A percentile compares a stretch with the other conserved stretches of the same genome.
phyloP scores from a whole-genome alignment of 2,329 filamentous ascomycete species.

The Hypocreales sp. region DNA sequence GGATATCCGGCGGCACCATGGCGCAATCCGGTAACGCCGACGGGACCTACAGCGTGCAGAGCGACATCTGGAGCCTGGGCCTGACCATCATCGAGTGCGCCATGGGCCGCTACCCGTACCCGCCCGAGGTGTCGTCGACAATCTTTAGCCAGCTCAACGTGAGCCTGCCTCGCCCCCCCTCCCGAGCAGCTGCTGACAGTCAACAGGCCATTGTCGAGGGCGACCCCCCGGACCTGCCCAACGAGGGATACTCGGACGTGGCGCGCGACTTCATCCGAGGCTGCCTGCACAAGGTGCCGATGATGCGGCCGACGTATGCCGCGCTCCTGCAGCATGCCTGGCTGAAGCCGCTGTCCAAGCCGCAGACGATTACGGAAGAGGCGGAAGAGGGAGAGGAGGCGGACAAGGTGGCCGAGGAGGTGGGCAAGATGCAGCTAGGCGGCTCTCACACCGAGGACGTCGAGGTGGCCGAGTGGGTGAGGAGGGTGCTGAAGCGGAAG shows the following conservation, averaged over 20 bases:
- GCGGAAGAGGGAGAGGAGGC: slow-evolving; percentile 45
- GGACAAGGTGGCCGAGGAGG: slow-evolving; percentile 25
- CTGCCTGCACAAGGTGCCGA: slow-evolving; percentile 86
- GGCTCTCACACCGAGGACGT: slow-evolving; percentile 40
- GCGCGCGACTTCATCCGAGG: slow-evolving; percentile 77
- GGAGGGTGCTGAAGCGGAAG: slow-evolving; percentile 42
- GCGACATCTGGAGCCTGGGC: slow-evolving; percentile 93
- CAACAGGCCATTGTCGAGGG: slow-evolving; percentile 88
- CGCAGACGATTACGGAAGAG: slow-evolving; percentile 57
- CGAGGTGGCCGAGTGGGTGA: slow-evolving; percentile 82
- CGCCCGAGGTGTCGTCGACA: slow-evolving; percentile 92
- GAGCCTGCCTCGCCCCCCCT: slow-evolving; percentile 26
- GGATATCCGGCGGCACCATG: slow-evolving; percentile 77
- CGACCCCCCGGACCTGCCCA: slow-evolving; percentile 78
- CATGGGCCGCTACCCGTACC: slow-evolving; percentile 87
- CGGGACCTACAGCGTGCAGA: slow-evolving; percentile 93
- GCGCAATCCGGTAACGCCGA: slow-evolving; percentile 52
- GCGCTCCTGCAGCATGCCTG: slow-evolving; percentile 83
- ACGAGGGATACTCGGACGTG: slow-evolving; percentile 59
- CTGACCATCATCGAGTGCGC: slow-evolving; percentile 93
- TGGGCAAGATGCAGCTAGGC: slow-evolving; percentile 26
- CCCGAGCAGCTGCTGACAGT: not conserved
- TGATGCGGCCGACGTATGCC: slow-evolving; percentile 83
- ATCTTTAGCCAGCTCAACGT: slow-evolving; percentile 96
- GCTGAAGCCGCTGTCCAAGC: slow-evolving; percentile 62